These are phyloP conservation scores for Clathrospora elynae DNA, from an alignment of 2,329 filamentous ascomycete genomes.

Conservation along the genomic window DNA sequence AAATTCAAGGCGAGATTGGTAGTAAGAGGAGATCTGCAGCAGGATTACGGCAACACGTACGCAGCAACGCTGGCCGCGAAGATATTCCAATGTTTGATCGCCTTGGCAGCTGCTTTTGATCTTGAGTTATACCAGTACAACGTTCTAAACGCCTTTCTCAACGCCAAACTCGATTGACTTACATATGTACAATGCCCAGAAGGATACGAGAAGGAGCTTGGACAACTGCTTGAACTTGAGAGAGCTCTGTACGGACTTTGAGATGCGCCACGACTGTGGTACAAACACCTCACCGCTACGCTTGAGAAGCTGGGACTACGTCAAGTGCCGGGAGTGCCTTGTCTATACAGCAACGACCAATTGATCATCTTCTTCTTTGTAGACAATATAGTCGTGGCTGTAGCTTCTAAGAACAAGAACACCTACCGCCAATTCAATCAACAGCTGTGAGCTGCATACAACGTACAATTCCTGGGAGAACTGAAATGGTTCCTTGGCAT, in stretches of 20 bases:
- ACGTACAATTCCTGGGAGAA: too few species aligned
- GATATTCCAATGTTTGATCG: conserved; percentile 25
- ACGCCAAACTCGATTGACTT: conserved; percentile 15
- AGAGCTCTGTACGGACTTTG: conserved; percentile 28
- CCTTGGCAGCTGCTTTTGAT: conserved; percentile 24
- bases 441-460: too few species aligned
- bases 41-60: not conserved
- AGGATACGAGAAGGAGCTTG: conserved; percentile 13
- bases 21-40: conserved; percentile 18
- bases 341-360: too few species aligned
- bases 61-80: conserved; percentile 11
- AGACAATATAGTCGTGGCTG: too few species aligned
- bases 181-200: conserved; percentile 20
- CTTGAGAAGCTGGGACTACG: too few species aligned
- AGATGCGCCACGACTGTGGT: conserved; percentile 22
- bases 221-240: too few species aligned
- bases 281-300: conserved; percentile 9
- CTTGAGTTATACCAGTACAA: conserved; percentile 23
- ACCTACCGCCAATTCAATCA: too few species aligned
- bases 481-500: too few species aligned
- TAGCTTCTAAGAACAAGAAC: too few species aligned
- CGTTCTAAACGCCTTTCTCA: conserved; percentile 27
- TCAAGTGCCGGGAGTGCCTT: too few species aligned
- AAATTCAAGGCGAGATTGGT: conserved; percentile 17
- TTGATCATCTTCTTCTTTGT: too few species aligned